Conservation (phyloP, 202 grass and related monocot genomes). For the Carex sylvatica region DNA sequence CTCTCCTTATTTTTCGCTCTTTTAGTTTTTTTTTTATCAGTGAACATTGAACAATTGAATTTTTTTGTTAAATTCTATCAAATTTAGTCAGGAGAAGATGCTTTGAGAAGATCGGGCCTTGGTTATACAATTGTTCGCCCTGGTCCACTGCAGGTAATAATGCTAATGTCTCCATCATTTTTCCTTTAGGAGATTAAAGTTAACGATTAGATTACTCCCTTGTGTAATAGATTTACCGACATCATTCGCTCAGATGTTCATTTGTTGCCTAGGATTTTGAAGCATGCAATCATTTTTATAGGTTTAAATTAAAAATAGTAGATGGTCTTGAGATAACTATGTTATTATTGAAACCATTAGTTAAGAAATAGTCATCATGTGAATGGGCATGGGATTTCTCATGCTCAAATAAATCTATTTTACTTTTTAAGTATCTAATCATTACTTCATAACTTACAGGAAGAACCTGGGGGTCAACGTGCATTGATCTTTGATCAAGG, state of each 20-base stretch:
- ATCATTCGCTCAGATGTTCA: neutral
- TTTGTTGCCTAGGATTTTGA: neutral
- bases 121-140: conserved; percentile 93
- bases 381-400: neutral
- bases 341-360: neutral
- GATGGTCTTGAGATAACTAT: neutral
- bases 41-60: conserved; percentile 24
- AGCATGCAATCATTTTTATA: neutral
- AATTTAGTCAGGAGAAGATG: conserved; percentile 87
- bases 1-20: neutral
- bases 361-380: neutral
- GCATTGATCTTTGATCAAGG: conserved; percentile 98
- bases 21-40: neutral
- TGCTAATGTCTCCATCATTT: conserved; percentile 8
- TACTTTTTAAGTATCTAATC: neutral
- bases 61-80: conserved; percentile 16
- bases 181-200: neutral
- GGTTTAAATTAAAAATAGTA: neutral
- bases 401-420: neutral
- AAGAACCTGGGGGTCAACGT: conserved; percentile 98
- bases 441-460: conserved; percentile 47
- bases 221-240: neutral
- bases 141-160: conserved; percentile 71
- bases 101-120: conserved; percentile 86
- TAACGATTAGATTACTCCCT: neutral